Percentiles rank a stretch among this genome's conserved stretches.
These are phyloP conservation scores for Sclerotinia subarctica DNA, from an alignment of 2,329 filamentous ascomycete species.

Conservation along the genomic window DNA sequence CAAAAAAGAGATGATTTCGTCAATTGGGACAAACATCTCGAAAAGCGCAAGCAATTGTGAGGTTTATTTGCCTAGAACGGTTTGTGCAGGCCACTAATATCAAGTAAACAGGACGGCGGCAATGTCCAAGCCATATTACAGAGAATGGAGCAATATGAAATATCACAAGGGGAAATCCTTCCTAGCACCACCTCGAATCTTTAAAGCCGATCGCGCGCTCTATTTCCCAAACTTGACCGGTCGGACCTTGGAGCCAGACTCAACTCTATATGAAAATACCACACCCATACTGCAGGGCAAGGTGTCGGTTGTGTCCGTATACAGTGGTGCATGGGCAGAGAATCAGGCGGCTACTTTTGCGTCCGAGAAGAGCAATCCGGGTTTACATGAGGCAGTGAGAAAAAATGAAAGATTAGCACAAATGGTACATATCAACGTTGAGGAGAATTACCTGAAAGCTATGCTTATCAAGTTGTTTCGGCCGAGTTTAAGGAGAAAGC, in stretches of 20 bases:
- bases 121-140: slow-evolving; percentile 86
- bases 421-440: slow-evolving; percentile 81
- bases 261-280: slow-evolving; percentile 56
- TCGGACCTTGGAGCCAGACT: slow-evolving; percentile 63
- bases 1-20: slow-evolving; percentile 77
- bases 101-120: slow-evolving; percentile 58
- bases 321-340: slow-evolving; percentile 82
- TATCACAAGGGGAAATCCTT: slow-evolving; percentile 90
- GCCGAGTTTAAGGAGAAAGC: slow-evolving; percentile 49
- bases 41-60: slow-evolving; percentile 72
- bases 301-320: slow-evolving; percentile 75
- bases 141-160: slow-evolving; percentile 85
- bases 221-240: slow-evolving; percentile 94
- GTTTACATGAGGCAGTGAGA: slow-evolving; percentile 60
- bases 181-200: slow-evolving; percentile 77
- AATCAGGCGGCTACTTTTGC: slow-evolving; percentile 73
- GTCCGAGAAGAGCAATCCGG: slow-evolving; percentile 62
- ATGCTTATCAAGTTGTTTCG: slow-evolving; percentile 57
- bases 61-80: background rate
- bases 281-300: slow-evolving; percentile 71
- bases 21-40: slow-evolving; percentile 79
- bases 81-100: slow-evolving; percentile 15
- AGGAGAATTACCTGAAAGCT: slow-evolving; percentile 71
- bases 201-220: slow-evolving; percentile 75
- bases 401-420: slow-evolving; percentile 58